Evolutionary conservation across 768 basidiomycete genomes (phyloP), one percentile per base, ranked within the genome.

Genomic region (Leccinum variicolor): DNA sequence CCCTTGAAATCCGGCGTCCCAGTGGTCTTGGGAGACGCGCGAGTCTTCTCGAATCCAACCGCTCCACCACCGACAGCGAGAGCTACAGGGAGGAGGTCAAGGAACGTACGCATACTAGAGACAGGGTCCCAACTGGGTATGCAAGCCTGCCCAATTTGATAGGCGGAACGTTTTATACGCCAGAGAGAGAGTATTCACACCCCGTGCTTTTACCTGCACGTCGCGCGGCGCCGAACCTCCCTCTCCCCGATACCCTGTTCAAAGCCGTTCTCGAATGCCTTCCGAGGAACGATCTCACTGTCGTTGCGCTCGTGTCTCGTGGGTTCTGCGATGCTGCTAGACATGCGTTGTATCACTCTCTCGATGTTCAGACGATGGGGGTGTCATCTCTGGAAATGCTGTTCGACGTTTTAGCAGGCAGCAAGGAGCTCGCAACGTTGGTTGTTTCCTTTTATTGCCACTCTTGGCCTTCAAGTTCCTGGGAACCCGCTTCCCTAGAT

Each of bases 1-100:
- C 72, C 17, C 68, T 72, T 2, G 70, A 72, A 57, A 72, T 72
- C 36, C 68, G 70, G 33, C 67, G 70, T 14, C 70, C 70, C 10
- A 72, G 70, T 19, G 70, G 70, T 29, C 39, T 72, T 17, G 70
- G 70, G 29, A 61, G 72, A 49, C 66, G 72, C 3, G 70, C 70
- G 3, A 72, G 70, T 43, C 50, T 66, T 17, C 39, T 72, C 25
- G 64, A 52, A 48, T 66, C 68, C 34, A 21, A 14, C 9, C 52
- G 54, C 36, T 64, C 67, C 4, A 2, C 59, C 34, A n/a, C 48
- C 3, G 56, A 54, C 47, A 60, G 50, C 25, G 64, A 62, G 14
- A 53, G 52, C 33, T 52, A 34, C 11, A 55, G 28, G 41, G 36
- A 23, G 29, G 53, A 17, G 13, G 45, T 29, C 26, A 26, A 19